Conservation (phyloP, 169 alveolate genomes). For the Eimeria sp. region DNA sequence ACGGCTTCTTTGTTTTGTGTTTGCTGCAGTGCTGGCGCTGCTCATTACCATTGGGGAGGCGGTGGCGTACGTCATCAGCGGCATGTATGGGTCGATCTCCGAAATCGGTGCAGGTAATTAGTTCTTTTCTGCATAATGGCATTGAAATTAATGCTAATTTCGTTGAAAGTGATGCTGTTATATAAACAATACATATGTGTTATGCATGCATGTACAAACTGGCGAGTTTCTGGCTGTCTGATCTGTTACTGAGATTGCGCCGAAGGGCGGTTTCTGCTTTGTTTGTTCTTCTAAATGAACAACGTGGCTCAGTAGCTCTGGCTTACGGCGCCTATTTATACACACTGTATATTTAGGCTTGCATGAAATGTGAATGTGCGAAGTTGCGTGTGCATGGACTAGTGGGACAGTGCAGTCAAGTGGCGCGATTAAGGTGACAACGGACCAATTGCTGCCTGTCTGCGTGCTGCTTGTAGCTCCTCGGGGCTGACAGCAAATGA, state of each 20-base stretch:
- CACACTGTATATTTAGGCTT: too few species aligned
- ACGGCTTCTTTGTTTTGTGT: background rate
- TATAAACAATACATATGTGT: too few species aligned
- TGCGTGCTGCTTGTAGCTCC: background rate
- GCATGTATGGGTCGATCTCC: constrained; percentile 99
- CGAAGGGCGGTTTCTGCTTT: too few species aligned
- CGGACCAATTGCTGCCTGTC: background rate
- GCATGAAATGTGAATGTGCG: too few species aligned
- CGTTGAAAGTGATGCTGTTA: too few species aligned
- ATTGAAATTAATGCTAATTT: background rate
- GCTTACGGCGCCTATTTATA: too few species aligned
- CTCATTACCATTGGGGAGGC: constrained; percentile 99
- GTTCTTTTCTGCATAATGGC: background rate
- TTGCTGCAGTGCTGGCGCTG: constrained; percentile 95
- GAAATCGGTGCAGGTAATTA: constrained; percentile 95
- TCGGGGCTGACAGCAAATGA: background rate
- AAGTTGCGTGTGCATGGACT: too few species aligned
- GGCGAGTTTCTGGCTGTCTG: background rate
- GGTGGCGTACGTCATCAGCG: constrained; percentile 97
- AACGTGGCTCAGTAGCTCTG: too few species aligned
- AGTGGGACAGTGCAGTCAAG: too few species aligned
- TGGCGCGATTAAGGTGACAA: background rate
- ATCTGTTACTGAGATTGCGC: background rate
- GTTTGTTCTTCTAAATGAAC: too few species aligned
- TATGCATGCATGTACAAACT: too few species aligned